Percentiles rank a stretch among this genome's conserved stretches.
phyloP scores from a whole-genome alignment of 495 filamentous ascomycete species.

The Neurospora sp. region DNA sequence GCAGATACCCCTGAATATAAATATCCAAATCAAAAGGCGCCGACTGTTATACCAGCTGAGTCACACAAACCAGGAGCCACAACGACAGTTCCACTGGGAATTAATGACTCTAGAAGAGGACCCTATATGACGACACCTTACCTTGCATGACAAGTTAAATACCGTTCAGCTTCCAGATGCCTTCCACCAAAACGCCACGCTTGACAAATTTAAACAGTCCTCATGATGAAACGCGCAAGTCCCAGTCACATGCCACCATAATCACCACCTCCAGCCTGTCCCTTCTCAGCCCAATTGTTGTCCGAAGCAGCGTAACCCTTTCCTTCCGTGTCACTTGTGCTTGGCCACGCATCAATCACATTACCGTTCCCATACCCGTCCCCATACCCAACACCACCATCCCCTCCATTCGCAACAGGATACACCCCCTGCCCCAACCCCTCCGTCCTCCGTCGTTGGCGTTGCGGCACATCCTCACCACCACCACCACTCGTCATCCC shows the following conservation, averaged over 20 bases:
- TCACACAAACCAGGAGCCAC: neutral
- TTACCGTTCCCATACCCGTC: neutral
- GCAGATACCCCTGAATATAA: neutral
- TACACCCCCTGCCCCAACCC: neutral
- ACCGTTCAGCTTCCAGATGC: neutral
- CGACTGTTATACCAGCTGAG: neutral
- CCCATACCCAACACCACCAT: neutral
- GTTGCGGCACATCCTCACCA: neutral
- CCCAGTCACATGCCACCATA: neutral
- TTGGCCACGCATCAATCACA: neutral
- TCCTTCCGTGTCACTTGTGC: neutral
- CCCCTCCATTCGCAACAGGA: neutral
- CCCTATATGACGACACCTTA: neutral
- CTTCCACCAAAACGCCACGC: neutral
- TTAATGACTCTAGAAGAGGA: neutral
- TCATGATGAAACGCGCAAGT: neutral
- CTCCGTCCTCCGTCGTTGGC: neutral
- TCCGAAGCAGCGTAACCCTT: neutral
- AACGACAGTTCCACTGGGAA: neutral
- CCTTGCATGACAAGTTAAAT: neutral
- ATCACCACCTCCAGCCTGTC: neutral
- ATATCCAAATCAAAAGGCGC: neutral
- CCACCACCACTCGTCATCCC: neutral
- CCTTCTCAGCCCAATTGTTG: neutral
- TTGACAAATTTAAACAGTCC: neutral